Evolutionary conservation across 306 rosid genomes (phyloP), one percentile per base, ranked within the genome.

Genomic region (Purshia tridentata): DNA sequence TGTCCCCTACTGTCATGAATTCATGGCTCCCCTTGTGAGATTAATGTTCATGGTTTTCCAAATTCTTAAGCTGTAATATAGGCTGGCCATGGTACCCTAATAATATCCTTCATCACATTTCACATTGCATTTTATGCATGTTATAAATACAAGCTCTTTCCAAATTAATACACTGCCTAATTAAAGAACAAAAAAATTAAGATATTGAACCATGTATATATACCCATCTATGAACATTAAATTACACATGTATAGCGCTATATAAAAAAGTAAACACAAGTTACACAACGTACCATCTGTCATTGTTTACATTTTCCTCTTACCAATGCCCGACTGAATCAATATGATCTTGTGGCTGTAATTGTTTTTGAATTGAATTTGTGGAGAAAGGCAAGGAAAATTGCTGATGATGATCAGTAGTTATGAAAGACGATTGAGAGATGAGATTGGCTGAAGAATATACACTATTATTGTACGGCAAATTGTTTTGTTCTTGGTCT

Each of bases 311-410:
- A 7, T 44, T 3, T 48, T 22, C 20, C 70, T 47, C 67, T 42
- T 54, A 70, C 74, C 74, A 70, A 55, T 70, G 74, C 65, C 65
- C 74, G 15, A 55, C 54, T 70, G 74, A 70, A 70, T 70, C 74
- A 20, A 54, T 54, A 8, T 55, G 64, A 64, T 86, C 88, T 51
- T 80, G 93, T 23, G 64, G 78, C 54, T 84, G 90, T 51, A 86
- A 78, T 16, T 84, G 93, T 74, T 82, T 87, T 60, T 78, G 85
- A 76, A 87, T 82, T 3, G 91, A 89, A 77, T 44, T 83, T 22
- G 88, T 70, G 0, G 96, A 81, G 65, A 89, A 89, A 2, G 86
- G 84, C 63, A 85, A 15, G 7, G 91, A 78, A 64, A 77, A 89
- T 19, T 23, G 82, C 35, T 53, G 62, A 52, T 69, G 72, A 19